phyloP scores from a whole-genome alignment of 441 rosid species.

The Geranium incanum region DNA sequence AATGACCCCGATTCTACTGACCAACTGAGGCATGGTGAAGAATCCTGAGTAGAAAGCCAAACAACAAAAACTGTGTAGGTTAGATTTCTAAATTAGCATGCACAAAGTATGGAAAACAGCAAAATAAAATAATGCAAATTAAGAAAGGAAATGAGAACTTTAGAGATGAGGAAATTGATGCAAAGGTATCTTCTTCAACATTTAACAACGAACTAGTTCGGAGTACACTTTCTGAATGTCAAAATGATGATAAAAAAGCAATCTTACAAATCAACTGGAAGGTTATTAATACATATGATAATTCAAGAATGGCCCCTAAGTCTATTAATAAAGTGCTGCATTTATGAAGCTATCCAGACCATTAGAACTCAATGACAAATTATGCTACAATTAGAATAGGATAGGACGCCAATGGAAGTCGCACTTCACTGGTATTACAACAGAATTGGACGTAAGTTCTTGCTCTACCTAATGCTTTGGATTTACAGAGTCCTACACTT shows the following conservation, averaged over 20 bases:
- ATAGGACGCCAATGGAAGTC: background rate
- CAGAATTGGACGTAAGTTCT: background rate
- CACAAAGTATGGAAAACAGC: background rate
- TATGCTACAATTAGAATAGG: background rate
- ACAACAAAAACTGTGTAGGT: background rate
- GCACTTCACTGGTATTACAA: background rate
- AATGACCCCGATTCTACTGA: conserved; percentile 96
- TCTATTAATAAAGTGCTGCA: conserved; percentile 3
- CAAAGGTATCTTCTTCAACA: background rate
- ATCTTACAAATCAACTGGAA: background rate
- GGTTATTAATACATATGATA: conserved; percentile 2
- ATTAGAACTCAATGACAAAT: background rate
- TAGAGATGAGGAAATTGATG: background rate
- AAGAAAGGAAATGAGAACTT: conserved; percentile 1
- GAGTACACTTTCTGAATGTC: background rate
- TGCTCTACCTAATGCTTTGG: background rate
- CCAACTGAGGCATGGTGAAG: conserved; percentile 90
- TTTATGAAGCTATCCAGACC: background rate
- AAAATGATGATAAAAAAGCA: background rate
- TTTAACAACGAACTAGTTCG: background rate
- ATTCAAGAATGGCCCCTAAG: background rate
- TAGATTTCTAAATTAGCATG: background rate
- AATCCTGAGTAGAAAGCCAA: conserved; percentile 51
- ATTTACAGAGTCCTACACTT: background rate
- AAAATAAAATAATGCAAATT: background rate